Evolutionary conservation across 805 yeast species (phyloP).

Genomic region (Lipomyces yamanashiensis): DNA sequence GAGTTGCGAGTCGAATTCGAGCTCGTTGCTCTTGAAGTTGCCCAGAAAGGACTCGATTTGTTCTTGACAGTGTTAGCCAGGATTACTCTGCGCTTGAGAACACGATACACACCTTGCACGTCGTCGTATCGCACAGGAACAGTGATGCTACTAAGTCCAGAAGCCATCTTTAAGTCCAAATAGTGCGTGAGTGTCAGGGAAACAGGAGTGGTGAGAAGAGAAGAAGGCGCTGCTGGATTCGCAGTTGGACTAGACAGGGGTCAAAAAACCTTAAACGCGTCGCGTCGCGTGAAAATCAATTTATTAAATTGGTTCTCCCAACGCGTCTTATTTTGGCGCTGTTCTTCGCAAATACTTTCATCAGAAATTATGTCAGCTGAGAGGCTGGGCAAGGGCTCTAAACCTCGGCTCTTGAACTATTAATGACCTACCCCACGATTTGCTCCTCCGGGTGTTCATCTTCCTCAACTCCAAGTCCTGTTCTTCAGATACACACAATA

Average conservation of each 20-base stretch:
- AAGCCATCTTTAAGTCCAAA: conserved; percentile 51
- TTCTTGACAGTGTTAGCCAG: conserved; percentile 11
- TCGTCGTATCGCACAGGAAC: conserved; percentile 70
- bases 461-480: too few species aligned
- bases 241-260: background rate
- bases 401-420: background rate
- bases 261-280: conserved; percentile 2
- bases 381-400: background rate
- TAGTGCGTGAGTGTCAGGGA: background rate
- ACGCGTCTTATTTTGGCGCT: background rate
- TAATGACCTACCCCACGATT: background rate
- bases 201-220: background rate
- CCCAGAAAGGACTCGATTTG: conserved; percentile 32
- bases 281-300: conserved; percentile 12
- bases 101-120: conserved; percentile 46
- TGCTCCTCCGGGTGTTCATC: too few species aligned
- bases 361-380: too few species aligned
- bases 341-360: too few species aligned
- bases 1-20: conserved; percentile 17
- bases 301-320: background rate
- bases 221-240: background rate
- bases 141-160: conserved; percentile 53
- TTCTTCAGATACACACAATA: too few species aligned
- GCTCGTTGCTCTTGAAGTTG: conserved; percentile 30
- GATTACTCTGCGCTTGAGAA: background rate